Evolutionary conservation across 129 eudicot species (phyloP).

Genomic region (Helianthus tuberosus): DNA sequence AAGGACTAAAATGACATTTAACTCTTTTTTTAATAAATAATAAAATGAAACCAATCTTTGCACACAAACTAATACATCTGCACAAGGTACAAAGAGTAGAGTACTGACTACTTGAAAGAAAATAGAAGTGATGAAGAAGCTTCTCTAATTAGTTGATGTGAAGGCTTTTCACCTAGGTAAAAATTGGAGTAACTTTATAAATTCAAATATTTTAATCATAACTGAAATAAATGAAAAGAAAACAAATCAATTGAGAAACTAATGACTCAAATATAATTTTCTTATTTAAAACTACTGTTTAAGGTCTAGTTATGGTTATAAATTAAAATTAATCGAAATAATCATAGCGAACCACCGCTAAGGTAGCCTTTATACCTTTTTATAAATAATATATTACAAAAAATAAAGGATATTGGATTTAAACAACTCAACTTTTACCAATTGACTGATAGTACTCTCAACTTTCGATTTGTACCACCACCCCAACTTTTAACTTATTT

Average conservation of each 20-base stretch:
- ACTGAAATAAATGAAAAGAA: neutral
- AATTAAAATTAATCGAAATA: too few species aligned
- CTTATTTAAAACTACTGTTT: neutral
- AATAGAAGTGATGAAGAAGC: conserved; percentile 24
- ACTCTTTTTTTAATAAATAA: neutral
- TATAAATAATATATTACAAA: too few species aligned
- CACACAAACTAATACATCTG: conserved; percentile 30
- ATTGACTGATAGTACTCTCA: too few species aligned
- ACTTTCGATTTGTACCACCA: too few species aligned
- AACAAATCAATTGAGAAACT: neutral
- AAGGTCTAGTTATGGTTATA: too few species aligned
- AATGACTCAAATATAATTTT: neutral
- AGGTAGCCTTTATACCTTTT: too few species aligned
- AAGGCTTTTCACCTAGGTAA: conserved; percentile 38
- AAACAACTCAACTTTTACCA: too few species aligned
- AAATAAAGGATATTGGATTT: too few species aligned
- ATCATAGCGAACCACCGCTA: too few species aligned
- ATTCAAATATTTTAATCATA: neutral
- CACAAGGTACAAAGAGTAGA: conserved; percentile 32
- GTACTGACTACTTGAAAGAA: conserved; percentile 33
- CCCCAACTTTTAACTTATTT: too few species aligned
- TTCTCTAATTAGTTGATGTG: conserved; percentile 34
- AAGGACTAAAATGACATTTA: too few species aligned
- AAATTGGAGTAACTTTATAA: neutral
- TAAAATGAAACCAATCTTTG: conserved; percentile 21